Conservation (phyloP, 1,139 yeast species). For the Debaryomycetaceae sp. region DNA sequence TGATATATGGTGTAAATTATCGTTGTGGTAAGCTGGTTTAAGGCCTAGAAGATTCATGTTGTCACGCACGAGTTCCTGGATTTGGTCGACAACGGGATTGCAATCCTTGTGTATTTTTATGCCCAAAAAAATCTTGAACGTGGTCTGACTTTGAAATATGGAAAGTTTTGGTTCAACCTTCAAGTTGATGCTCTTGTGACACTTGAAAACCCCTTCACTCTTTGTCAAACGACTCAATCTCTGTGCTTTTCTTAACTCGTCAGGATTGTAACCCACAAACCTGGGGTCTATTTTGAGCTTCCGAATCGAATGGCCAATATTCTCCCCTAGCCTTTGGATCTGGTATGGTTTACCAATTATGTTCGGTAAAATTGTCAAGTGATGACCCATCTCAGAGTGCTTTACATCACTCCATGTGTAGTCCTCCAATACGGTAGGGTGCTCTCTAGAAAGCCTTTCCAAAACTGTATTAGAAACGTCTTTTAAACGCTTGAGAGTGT, state of each 20-base stretch:
- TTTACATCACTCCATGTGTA: constrained; percentile 4
- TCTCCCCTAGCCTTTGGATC: constrained; percentile 7
- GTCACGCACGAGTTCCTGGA: constrained; percentile 5
- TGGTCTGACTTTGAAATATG: constrained; percentile 7
- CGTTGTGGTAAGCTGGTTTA: neutral
- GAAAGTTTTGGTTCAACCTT: constrained; percentile 4
- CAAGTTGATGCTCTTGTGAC: constrained; percentile 5
- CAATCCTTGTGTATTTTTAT: constrained; percentile 3
- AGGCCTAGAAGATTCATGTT: constrained; percentile 8
- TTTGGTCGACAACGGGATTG: constrained; percentile 4
- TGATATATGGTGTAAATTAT: constrained; percentile 6
- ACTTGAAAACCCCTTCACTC: neutral
- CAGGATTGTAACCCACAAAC: constrained; percentile 4
- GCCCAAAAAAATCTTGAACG: constrained; percentile 8
- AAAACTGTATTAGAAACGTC: constrained; percentile 5
- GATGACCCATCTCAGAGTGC: constrained; percentile 5
- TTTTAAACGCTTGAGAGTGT: constrained; percentile 7
- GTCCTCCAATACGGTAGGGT: constrained; percentile 1
- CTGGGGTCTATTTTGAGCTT: constrained; percentile 3
- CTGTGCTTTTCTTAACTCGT: constrained; percentile 5
- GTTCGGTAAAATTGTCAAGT: constrained; percentile 8
- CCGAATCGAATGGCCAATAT: constrained; percentile 4
- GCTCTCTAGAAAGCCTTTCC: constrained; percentile 1
- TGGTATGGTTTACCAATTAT: constrained; percentile 6
- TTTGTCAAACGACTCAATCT: constrained; percentile 5